A percentile compares a stretch with the other conserved stretches of the same genome.
Evolutionary conservation across 495 filamentous ascomycete genomes (phyloP).

Genomic region (Ramalina intermedia): DNA sequence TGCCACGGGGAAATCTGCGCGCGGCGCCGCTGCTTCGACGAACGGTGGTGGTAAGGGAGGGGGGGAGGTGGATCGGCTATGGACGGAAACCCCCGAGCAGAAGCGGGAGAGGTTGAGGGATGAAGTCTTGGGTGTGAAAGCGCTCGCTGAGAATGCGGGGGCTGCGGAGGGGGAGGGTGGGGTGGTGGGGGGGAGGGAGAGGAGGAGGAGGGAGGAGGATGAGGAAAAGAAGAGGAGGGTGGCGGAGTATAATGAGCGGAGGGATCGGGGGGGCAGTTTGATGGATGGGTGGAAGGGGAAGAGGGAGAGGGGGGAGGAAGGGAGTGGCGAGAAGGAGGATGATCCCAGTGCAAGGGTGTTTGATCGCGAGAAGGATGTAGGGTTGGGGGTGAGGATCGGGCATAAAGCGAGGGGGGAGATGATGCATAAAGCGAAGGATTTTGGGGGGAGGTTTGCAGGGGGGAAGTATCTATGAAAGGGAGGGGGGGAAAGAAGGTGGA

Average conservation of each 20-base stretch:
- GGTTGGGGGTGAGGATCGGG: constrained; percentile 55
- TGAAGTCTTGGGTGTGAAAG: constrained; percentile 59
- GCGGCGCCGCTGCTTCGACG: neutral
- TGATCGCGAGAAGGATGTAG: constrained; percentile 92
- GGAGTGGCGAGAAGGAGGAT: constrained; percentile 54
- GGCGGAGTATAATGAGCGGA: constrained; percentile 38
- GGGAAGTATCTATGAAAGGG: constrained; percentile 51
- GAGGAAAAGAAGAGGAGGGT: constrained; percentile 27
- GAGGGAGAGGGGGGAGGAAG: neutral
- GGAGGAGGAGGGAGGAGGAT: constrained; percentile 15
- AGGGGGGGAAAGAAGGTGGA: no score
- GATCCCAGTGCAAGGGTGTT: constrained; percentile 82
- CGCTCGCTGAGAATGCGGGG: constrained; percentile 12
- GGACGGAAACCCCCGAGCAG: constrained; percentile 80
- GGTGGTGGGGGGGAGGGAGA: constrained; percentile 60
- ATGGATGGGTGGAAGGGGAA: constrained; percentile 5
- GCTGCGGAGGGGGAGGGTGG: constrained; percentile 10
- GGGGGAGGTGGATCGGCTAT: constrained; percentile 39
- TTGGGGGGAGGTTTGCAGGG: constrained; percentile 66
- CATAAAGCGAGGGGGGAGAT: constrained; percentile 62
- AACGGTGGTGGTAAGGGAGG: constrained; percentile 23
- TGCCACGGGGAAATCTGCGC: constrained; percentile 49
- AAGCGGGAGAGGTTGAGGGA: constrained; percentile 63
- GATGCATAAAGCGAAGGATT: constrained; percentile 66
- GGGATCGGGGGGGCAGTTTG: constrained; percentile 8